Conservation (phyloP, 176 grass and related monocot genomes). For the Oryza australiensis region DNA sequence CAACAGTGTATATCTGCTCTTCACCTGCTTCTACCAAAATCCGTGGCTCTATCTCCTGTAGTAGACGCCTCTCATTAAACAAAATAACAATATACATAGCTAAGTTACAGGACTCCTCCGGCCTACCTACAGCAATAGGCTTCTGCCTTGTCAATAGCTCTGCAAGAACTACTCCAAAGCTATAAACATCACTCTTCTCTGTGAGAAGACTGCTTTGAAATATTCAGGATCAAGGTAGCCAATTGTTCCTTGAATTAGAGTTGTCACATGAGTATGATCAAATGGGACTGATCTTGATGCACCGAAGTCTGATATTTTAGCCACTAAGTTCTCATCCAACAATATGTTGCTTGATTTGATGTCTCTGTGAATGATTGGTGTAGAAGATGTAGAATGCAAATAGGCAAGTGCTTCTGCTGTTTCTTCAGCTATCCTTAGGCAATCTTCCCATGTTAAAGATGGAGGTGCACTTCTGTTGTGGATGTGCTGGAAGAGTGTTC, state of each 20-base stretch:
- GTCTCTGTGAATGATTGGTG: slow-evolving; percentile 63
- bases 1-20: slow-evolving; percentile 32
- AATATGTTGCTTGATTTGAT: slow-evolving; percentile 64
- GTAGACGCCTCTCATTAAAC: slow-evolving; percentile 33
- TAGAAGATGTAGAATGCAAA: slow-evolving; percentile 40
- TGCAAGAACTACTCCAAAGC: slow-evolving; percentile 61
- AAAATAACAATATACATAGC: slow-evolving; percentile 39
- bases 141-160: slow-evolving; percentile 51
- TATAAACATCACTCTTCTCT: slow-evolving; percentile 59
- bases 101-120: slow-evolving; percentile 49
- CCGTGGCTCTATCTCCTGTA: slow-evolving; percentile 35
- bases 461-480: too few species aligned
- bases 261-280: slow-evolving; percentile 60
- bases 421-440: slow-evolving; percentile 46
- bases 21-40: slow-evolving; percentile 50
- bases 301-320: slow-evolving; percentile 64
- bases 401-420: slow-evolving; percentile 47
- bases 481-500: slow-evolving; percentile 58
- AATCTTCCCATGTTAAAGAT: slow-evolving; percentile 47
- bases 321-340: slow-evolving; percentile 48
- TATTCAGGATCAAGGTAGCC: slow-evolving; percentile 68
- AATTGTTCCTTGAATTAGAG: slow-evolving; percentile 60
- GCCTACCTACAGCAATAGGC: slow-evolving; percentile 40
- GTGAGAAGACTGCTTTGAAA: slow-evolving; percentile 48
- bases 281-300: slow-evolving; percentile 56